A percentile compares a stretch with the other conserved stretches of the same genome.
These are phyloP conservation scores for Paecilomyces formosus DNA, from an alignment of 2,329 filamentous ascomycete species.

Conservation along the genomic window DNA sequence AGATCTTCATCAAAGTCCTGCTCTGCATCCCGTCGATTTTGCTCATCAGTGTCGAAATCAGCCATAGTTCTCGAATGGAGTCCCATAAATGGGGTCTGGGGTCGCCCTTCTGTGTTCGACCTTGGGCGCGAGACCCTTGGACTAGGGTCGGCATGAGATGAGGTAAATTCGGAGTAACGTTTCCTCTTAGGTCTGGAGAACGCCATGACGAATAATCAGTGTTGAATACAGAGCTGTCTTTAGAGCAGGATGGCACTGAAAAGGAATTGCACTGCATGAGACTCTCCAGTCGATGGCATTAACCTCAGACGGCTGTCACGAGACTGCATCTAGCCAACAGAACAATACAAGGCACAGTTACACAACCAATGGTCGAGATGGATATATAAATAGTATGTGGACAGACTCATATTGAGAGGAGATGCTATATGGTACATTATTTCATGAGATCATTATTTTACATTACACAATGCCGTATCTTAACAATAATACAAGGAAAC, in stretches of 20 bases:
- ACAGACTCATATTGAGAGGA: not conserved
- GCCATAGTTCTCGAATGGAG: not conserved
- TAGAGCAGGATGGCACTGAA: not conserved
- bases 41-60: constrained; percentile 16
- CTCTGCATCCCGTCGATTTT: constrained; percentile 3
- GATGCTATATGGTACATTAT: not conserved
- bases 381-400: not conserved
- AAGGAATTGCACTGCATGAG: not conserved
- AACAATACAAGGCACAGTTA: not conserved
- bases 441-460: not conserved
- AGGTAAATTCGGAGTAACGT: constrained; percentile 2
- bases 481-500: not conserved
- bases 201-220: not conserved
- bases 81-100: not conserved
- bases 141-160: not conserved
- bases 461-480: not conserved
- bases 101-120: not conserved
- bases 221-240: not conserved
- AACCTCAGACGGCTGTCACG: not conserved
- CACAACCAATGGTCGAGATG: not conserved
- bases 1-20: constrained; percentile 42
- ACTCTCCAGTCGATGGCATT: not conserved
- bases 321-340: not conserved
- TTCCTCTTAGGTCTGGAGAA: constrained; percentile 3
- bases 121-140: constrained; percentile 3